Evolutionary conservation across 148 eudicot genomes (phyloP).

Genomic region (Chenopodium formosanum): DNA sequence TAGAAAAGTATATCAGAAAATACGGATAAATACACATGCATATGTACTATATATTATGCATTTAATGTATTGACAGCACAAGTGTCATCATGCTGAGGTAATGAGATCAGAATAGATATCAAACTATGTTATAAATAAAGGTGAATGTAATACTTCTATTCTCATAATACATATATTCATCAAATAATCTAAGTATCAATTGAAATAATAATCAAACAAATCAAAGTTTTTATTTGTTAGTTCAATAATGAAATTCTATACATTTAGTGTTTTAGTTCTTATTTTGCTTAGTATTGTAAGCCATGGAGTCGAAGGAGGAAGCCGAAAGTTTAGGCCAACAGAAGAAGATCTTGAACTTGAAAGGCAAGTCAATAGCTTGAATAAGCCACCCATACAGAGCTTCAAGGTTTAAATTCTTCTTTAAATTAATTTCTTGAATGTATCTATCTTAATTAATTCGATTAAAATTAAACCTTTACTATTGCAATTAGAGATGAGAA

Average conservation of each 20-base stretch:
- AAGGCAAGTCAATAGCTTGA: conserved; percentile 13
- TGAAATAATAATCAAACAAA: background rate
- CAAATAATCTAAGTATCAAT: background rate
- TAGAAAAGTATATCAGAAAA: background rate
- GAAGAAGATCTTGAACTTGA: conserved; percentile 2
- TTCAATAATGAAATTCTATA: conserved; percentile 2
- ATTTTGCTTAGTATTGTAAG: background rate
- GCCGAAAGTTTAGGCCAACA: background rate
- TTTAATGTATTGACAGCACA: background rate
- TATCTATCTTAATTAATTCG: too few relatives aligned
- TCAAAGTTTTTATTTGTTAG: too few relatives aligned
- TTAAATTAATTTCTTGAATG: too few relatives aligned
- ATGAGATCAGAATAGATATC: too few relatives aligned
- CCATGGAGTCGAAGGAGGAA: conserved; percentile 13
- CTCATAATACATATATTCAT: background rate
- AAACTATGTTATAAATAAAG: too few relatives aligned
- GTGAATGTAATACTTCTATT: too few relatives aligned
- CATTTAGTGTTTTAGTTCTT: background rate
- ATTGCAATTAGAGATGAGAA: too few relatives aligned
- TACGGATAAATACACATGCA: too few relatives aligned
- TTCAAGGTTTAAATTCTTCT: conserved; percentile 11
- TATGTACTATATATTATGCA: background rate
- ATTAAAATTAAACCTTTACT: too few relatives aligned
- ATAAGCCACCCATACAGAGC: conserved; percentile 24
- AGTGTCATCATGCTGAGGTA: too few relatives aligned